Base-by-base conservation (phyloP, 148 eudicot genomes). In the Pharnaceum exiguum region DNA sequence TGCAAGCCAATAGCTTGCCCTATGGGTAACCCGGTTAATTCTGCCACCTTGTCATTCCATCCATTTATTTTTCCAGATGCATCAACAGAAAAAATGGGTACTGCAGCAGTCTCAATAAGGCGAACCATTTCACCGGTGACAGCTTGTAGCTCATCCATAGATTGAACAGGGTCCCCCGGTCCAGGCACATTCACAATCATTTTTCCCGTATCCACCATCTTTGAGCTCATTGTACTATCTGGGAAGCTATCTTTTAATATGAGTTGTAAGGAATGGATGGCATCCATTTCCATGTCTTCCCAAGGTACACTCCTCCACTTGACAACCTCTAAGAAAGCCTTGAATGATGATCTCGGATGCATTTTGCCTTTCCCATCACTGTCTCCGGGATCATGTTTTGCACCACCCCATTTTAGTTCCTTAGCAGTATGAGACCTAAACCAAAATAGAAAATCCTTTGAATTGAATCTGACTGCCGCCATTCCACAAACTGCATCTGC, bases 241-340 rank as follows among this genome's bases (percentile, higher is more conserved):
- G 60, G 70, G 66, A 82, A 67, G 38, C 75, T 75, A 23, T 76
- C 83, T 78, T 80, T 69, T 54, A 85, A 67, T 78, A 83, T 81
- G 28, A 86, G 71, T 49, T 81, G 90, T 43, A 85, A 62, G 7
- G 94, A 85, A 73, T 85, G 87, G 51, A 88, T 78, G n/a, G 96
- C 81, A 67, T 88, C 96, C 96, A 88, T 85, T 70, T 87, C 91
- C 72, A 87, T 79, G 44, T 85, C 93, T 70, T 85, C 94, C 96
- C 96, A 89, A 3, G 85, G 89, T 23, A 74, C 49, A 71, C 96
- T 80, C 58, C 89, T 76, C 75, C 82, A 70, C 67, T 85, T 89
- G 11, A 85, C 94, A 45, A 85, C 89, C 71, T 89, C 94, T 5
- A 85, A 51, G 44, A 85, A 89, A 54, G 89, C 96, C 42, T 78